Evolutionary conservation across 495 filamentous ascomycete genomes (phyloP), one percentile per base, ranked within the genome.

Genomic region (Aspergillus saccharolyticus): DNA sequence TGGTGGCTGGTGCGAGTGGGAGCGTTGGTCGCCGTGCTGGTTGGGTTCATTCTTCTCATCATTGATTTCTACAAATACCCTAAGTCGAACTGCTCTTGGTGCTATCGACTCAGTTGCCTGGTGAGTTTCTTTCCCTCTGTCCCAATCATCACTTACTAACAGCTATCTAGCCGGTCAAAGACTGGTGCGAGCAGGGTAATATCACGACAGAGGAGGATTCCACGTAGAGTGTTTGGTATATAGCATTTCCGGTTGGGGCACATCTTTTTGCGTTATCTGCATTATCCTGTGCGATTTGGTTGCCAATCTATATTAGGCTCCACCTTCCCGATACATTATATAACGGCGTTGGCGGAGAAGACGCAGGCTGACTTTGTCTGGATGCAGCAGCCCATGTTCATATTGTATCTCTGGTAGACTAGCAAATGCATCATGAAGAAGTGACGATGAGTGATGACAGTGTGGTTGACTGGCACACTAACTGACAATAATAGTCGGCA

Each of bases 1-100:
- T 98, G 95, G 92, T 98, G 94, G 94, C 71, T 97, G 20, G 81
- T 96, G 15, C 80, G 94, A 10, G 88, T 83, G 9, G 90, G 80
- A 7, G 87, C 87, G n/a, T 72, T 97, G 53, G 82, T 95, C 8
- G 83, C 83, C 15, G 85, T 91, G 3, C 68, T 94, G 4, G 78
- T 96, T 51, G 85, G 85, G 4, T 94, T 97, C 63, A 90, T 96
- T 62, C 68, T 96, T 42, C 74, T 97, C 45, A 72, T 97, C 44
- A 83, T 89, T 53, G 89, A 96, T 72, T 98, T 98, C 69, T 97
- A 97, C 72, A 84, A 81, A 56, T 84, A 86, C 62, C 79, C 80
- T 54, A 83, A 84, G 30, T 85, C 80, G 12, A 77, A 74, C 56
- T 98, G 94, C 68, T 74, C 69, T 3, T 97, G 94, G 94, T 98